Conservation (phyloP, 352 stramenopile genomes). For the Globisporangium paroecandrum region DNA sequence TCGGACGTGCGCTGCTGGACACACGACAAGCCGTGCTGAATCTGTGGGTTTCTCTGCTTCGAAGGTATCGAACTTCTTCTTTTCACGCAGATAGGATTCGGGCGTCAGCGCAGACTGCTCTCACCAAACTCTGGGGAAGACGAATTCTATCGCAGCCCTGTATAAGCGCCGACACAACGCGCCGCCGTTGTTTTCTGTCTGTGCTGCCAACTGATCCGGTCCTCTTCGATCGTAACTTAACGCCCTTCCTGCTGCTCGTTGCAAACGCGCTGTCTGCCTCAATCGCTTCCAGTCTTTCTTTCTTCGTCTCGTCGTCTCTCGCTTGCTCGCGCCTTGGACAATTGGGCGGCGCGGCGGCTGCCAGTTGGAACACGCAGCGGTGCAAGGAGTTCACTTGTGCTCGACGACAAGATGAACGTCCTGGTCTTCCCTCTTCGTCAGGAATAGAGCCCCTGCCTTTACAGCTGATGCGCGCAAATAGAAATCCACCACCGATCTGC, state of each 20-base stretch:
- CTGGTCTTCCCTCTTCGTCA: not conserved
- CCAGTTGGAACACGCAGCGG: not conserved
- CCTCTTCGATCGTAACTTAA: not conserved
- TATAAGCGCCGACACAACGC: not conserved
- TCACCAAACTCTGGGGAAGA: not conserved
- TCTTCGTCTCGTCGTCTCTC: conserved; percentile 1
- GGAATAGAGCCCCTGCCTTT: not conserved
- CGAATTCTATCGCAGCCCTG: not conserved
- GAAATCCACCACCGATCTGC: not conserved
- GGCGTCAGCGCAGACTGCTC: not conserved
- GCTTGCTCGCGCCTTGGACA: not conserved
- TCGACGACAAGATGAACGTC: not conserved
- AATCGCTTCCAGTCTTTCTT: not conserved
- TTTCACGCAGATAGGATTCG: not conserved
- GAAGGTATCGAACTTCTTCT: not conserved
- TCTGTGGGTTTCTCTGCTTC: not conserved
- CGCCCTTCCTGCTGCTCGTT: no score
- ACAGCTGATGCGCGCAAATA: not conserved
- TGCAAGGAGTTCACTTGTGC: not conserved
- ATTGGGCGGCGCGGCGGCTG: not conserved
- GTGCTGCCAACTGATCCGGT: not conserved
- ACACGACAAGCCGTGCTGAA: not conserved
- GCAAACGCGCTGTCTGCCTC: not conserved
- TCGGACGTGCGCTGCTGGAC: not conserved
- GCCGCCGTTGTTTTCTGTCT: not conserved